Evolutionary conservation across 306 rosid species (phyloP).

Genomic region (Sesbania bispinosa): DNA sequence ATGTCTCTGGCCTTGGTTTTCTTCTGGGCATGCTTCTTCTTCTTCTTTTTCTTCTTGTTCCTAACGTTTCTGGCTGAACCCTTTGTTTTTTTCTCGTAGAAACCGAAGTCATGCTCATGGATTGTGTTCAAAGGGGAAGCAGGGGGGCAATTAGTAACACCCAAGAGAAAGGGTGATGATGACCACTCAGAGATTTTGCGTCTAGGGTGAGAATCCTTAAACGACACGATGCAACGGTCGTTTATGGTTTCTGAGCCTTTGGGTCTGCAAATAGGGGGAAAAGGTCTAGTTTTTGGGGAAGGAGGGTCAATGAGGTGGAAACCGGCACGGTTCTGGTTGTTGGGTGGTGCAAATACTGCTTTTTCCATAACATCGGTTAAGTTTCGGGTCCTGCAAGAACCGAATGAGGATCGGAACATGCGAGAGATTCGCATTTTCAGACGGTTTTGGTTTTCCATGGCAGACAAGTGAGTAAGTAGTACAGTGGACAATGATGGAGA

Average conservation of each 20-base stretch:
- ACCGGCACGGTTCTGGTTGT: neutral
- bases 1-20: slow-evolving; percentile 32
- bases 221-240: slow-evolving; percentile 29
- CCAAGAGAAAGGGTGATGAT: slow-evolving; percentile 38
- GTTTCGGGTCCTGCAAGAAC: slow-evolving; percentile 69
- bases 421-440: slow-evolving; percentile 72
- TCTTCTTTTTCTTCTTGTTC: slow-evolving; percentile 26
- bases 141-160: slow-evolving; percentile 44
- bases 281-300: slow-evolving; percentile 32
- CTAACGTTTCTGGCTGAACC: slow-evolving; percentile 10
- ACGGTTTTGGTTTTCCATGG: slow-evolving; percentile 70
- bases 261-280: slow-evolving; percentile 45
- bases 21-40: slow-evolving; percentile 36
- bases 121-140: slow-evolving; percentile 42
- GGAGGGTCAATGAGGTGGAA: slow-evolving; percentile 30
- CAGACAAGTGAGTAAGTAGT: neutral
- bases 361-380: slow-evolving; percentile 61
- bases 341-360: slow-evolving; percentile 36
- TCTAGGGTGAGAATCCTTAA: slow-evolving; percentile 45
- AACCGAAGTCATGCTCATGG: slow-evolving; percentile 20
- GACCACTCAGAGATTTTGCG: slow-evolving; percentile 42
- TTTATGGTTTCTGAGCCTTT: slow-evolving; percentile 7
- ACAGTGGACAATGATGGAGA: too few species aligned
- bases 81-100: too few species aligned
- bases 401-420: slow-evolving; percentile 79